Evolutionary conservation across 495 filamentous ascomycete genomes (phyloP).

Genomic region (Penicillium waksmanii): DNA sequence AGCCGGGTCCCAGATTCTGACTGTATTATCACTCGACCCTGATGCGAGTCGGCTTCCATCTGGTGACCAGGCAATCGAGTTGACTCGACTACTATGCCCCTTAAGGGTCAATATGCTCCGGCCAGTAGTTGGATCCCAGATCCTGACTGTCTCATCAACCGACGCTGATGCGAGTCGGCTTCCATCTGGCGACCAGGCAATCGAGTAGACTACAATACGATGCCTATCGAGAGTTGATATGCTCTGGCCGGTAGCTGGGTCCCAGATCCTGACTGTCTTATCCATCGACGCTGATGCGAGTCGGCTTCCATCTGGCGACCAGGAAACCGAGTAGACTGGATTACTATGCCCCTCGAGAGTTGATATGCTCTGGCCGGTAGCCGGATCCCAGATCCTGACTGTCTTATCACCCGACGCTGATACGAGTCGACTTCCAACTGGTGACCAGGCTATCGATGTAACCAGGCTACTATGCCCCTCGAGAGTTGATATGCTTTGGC

Average conservation of each 20-base stretch:
- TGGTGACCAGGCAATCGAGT: conserved; percentile 1
- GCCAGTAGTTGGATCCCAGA: conserved; percentile 1
- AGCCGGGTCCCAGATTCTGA: no score
- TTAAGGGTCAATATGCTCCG: conserved; percentile 1
- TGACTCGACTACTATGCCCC: not conserved
- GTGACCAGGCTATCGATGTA: not conserved
- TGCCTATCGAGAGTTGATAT: not conserved
- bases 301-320: conserved; percentile 5
- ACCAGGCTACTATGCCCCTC: not conserved
- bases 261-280: conserved; percentile 3
- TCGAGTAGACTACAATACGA: not conserved
- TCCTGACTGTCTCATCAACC: not conserved
- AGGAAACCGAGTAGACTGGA: not conserved
- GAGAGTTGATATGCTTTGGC: not conserved
- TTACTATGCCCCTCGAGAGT: not conserved
- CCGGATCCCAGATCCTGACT: conserved; percentile 2
- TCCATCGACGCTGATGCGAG: not conserved
- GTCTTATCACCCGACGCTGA: not conserved
- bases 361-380: not conserved
- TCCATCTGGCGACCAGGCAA: conserved; percentile 3
- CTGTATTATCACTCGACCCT: no score
- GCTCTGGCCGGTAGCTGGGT: not conserved
- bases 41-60: conserved; percentile 23
- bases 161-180: conserved; percentile 1
- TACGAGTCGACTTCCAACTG: conserved; percentile 1